These are phyloP conservation scores for Juglanconis sp. DNA, from an alignment of 2,329 filamentous ascomycete species.

Conservation along the genomic window DNA sequence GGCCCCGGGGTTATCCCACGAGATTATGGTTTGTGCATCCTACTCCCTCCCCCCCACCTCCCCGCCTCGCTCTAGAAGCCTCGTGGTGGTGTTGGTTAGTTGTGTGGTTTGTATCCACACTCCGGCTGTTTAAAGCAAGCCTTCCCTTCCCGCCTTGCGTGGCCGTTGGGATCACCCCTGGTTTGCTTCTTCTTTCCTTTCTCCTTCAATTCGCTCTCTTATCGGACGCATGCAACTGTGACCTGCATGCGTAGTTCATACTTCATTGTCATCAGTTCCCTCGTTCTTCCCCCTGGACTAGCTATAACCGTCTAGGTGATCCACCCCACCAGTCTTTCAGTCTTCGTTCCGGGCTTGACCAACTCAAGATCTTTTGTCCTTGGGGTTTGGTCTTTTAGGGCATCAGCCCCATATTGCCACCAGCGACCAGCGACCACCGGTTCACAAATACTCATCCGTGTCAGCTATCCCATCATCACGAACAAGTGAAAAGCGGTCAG, in stretches of 20 bases:
- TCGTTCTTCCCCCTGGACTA: slow-evolving; percentile 6
- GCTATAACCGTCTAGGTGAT: slow-evolving; percentile 5
- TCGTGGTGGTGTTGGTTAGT: neutral
- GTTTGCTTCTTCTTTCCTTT: slow-evolving; percentile 5
- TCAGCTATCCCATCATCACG: too few relatives aligned
- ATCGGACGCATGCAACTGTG: slow-evolving; percentile 12
- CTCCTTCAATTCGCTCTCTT: slow-evolving; percentile 11
- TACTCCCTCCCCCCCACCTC: neutral
- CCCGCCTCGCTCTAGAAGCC: slow-evolving; percentile 9
- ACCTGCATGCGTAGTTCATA: slow-evolving; percentile 6
- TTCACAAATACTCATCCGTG: too few relatives aligned
- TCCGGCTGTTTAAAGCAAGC: slow-evolving; percentile 17
- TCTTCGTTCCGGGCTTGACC: neutral
- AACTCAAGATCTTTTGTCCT: neutral
- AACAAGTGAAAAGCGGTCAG: too few relatives aligned
- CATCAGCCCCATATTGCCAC: too few relatives aligned
- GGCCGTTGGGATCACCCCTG: slow-evolving; percentile 2
- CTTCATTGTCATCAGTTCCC: slow-evolving; percentile 5
- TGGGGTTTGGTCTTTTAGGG: neutral
- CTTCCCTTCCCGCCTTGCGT: neutral
- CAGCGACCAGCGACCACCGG: too few relatives aligned
- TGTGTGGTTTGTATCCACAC: neutral
- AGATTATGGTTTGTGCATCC: slow-evolving; percentile 1
- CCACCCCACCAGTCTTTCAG: neutral
- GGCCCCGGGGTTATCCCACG: neutral